These are phyloP conservation scores for Brassica juncea DNA, from an alignment of 345 rosid species.

Conservation along the genomic window DNA sequence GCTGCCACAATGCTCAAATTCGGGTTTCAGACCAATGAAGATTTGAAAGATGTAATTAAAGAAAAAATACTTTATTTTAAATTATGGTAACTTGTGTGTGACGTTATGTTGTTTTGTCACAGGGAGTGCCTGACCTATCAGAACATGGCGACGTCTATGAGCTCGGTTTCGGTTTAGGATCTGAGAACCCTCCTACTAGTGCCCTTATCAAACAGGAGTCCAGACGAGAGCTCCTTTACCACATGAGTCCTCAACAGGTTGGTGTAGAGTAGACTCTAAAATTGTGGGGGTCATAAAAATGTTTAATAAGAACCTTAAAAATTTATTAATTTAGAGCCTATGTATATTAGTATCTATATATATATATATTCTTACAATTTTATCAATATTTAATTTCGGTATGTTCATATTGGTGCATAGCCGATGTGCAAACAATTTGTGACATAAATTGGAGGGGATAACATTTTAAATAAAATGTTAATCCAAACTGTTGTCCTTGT, in stretches of 20 bases:
- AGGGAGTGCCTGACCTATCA: conserved; percentile 86
- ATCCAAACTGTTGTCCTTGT: neutral
- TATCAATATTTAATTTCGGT: too few relatives aligned
- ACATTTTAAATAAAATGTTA: too few relatives aligned
- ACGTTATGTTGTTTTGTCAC: conserved; percentile 31
- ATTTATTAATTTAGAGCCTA: too few relatives aligned
- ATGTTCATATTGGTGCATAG: too few relatives aligned
- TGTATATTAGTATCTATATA: too few relatives aligned
- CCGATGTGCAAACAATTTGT: too few relatives aligned
- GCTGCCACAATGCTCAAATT: conserved; percentile 81
- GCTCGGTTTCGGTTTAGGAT: conserved; percentile 66
- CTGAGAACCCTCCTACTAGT: conserved; percentile 72
- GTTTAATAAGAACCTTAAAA: too few relatives aligned
- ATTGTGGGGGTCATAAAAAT: too few relatives aligned
- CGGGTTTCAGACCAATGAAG: conserved; percentile 61
- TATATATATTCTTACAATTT: too few relatives aligned
- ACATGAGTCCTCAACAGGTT: conserved; percentile 75
- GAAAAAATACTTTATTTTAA: neutral
- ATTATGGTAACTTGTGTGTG: conserved; percentile 28
- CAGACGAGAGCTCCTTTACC: conserved; percentile 62
- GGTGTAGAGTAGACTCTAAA: too few relatives aligned
- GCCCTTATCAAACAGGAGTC: conserved; percentile 58
- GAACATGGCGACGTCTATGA: conserved; percentile 70
- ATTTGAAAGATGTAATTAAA: conserved; percentile 54
- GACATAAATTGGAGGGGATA: too few relatives aligned